Percentiles rank a stretch among this genome's conserved stretches.
phyloP scores from a whole-genome alignment of 306 rosid genomes.

The Trichosanthes cucumerina region DNA sequence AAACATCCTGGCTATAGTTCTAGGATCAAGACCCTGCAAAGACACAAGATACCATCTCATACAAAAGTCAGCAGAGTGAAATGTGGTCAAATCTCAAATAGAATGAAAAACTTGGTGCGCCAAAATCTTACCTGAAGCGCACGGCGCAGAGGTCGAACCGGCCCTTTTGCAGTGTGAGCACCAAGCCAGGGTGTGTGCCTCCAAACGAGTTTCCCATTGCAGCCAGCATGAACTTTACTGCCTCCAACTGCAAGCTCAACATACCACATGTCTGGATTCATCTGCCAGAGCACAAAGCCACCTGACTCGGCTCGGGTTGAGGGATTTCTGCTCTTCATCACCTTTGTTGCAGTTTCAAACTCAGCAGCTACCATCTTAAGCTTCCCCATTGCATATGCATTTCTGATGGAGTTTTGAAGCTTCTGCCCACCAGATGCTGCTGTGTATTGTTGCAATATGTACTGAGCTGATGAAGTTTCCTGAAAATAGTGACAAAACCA shows the following conservation, averaged over 20 bases:
- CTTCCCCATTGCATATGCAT: conserved; percentile 97
- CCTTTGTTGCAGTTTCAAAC: conserved; percentile 84
- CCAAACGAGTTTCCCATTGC: conserved; percentile 96
- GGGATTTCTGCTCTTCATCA: conserved; percentile 56
- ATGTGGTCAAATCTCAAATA: background rate
- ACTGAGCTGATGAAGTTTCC: conserved; percentile 99
- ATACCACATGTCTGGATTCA: conserved; percentile 99
- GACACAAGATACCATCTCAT: conserved; percentile 6
- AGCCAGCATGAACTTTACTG: conserved; percentile 92
- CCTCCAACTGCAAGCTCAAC: conserved; percentile 97
- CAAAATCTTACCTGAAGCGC: conserved; percentile 72
- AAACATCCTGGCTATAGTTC: conserved; percentile 90
- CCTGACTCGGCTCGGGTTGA: conserved; percentile 84
- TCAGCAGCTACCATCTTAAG: conserved; percentile 94
- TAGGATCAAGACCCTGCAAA: conserved; percentile 86
- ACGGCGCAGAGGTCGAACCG: conserved; percentile 91
- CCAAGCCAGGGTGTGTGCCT: conserved; percentile 99
- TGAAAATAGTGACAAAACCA: conserved; percentile 18
- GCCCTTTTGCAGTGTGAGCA: conserved; percentile 93
- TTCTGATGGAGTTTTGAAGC: conserved; percentile 67
- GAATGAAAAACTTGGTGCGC: background rate
- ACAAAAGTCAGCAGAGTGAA: background rate
- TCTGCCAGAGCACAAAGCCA: conserved; percentile 99
- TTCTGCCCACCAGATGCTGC: conserved; percentile 95
- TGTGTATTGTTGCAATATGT: conserved; percentile 90